Evolutionary conservation across 23 red algal genomes (phyloP).

Genomic region (Gracilaria vermiculophylla): DNA sequence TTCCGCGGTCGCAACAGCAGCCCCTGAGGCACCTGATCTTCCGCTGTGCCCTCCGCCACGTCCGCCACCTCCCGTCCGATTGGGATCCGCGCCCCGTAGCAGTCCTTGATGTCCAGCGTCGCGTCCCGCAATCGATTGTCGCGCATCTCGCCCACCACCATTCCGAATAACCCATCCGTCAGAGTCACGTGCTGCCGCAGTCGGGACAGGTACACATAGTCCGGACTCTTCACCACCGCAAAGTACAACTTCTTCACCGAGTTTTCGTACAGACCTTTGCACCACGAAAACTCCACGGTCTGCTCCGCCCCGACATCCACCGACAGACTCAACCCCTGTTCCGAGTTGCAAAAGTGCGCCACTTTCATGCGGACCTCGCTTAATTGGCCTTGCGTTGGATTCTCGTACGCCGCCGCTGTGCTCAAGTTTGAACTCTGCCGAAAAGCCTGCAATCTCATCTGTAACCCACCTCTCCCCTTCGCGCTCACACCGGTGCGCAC

Average conservation of each 20-base stretch:
- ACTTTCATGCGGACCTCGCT: conserved; percentile 47
- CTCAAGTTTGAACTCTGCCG: neutral
- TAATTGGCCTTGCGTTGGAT: conserved; percentile 30
- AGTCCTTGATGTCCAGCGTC: conserved; percentile 7
- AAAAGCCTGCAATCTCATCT: neutral
- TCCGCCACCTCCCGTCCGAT: conserved; percentile 16
- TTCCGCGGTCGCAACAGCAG: conserved; percentile 27
- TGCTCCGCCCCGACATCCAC: neutral
- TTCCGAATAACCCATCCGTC: conserved; percentile 26
- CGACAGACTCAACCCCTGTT: conserved; percentile 37
- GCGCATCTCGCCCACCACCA: conserved; percentile 1
- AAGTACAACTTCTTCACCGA: conserved; percentile 61
- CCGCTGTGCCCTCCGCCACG: neutral
- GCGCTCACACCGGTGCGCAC: conserved; percentile 24
- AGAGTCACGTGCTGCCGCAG: conserved; percentile 41
- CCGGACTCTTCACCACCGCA: conserved; percentile 39
- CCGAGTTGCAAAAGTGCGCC: conserved; percentile 68
- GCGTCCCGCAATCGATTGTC: conserved; percentile 41
- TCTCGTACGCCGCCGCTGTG: conserved; percentile 15
- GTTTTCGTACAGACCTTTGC: conserved; percentile 52
- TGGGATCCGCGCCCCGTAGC: conserved; percentile 40
- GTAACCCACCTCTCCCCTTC: neutral
- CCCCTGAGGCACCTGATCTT: conserved; percentile 8
- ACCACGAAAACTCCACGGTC: conserved; percentile 46
- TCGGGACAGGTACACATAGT: conserved; percentile 64